phyloP scores from a whole-genome alignment of 306 rosid genomes.

The Ormosia semicastrata region DNA sequence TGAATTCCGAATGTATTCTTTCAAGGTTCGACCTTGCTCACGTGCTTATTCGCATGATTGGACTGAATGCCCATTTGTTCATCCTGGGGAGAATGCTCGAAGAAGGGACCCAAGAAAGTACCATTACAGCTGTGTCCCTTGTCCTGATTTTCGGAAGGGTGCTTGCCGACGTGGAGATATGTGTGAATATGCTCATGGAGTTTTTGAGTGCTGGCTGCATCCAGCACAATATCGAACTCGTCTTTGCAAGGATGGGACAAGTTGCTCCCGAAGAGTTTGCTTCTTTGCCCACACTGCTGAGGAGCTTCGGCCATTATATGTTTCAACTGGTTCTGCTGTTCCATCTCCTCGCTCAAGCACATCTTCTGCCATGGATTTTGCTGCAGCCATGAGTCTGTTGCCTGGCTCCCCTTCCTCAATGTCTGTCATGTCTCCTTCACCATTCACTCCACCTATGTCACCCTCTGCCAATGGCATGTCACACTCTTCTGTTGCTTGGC shows the following conservation, averaged over 20 bases:
- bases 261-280: conserved; percentile 86
- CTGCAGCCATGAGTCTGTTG: conserved; percentile 83
- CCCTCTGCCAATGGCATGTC: conserved; percentile 87
- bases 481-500: conserved; percentile 70
- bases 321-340: conserved; percentile 91
- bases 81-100: conserved; percentile 96
- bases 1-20: conserved; percentile 91
- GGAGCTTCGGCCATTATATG: conserved; percentile 85
- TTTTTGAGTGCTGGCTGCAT: conserved; percentile 96
- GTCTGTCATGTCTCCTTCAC: conserved; percentile 83
- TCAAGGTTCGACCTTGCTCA: conserved; percentile 94
- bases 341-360: conserved; percentile 86
- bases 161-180: conserved; percentile 94
- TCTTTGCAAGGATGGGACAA: conserved; percentile 85
- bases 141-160: conserved; percentile 93
- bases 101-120: conserved; percentile 96
- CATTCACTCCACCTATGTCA: conserved; percentile 88
- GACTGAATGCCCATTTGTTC: conserved; percentile 98
- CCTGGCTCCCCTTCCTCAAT: conserved; percentile 90
- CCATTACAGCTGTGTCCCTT: conserved; percentile 93
- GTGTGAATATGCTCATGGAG: conserved; percentile 98
- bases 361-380: conserved; percentile 86
- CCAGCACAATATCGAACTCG: conserved; percentile 94
- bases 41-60: conserved; percentile 97
- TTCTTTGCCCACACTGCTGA: conserved; percentile 89